These are phyloP conservation scores for Nemania sp. DNA, from an alignment of 2,329 filamentous ascomycete species.

Conservation along the genomic window DNA sequence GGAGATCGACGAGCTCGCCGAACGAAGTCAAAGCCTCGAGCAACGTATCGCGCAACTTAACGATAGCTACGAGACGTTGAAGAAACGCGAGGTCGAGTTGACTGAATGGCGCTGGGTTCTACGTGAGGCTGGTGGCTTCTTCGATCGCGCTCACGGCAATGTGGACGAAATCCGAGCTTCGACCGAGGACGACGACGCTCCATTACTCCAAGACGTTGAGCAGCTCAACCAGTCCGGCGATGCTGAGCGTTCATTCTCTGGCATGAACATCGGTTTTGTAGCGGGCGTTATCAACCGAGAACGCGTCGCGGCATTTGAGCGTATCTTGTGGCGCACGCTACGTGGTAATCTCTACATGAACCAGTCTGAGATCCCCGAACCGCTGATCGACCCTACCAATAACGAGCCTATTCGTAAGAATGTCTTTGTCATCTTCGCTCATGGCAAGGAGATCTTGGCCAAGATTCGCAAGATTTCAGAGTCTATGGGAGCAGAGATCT, in stretches of 20 bases:
- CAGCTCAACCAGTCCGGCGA: slow-evolving; percentile 77
- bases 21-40: slow-evolving; percentile 92
- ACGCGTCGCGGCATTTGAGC: slow-evolving; percentile 93
- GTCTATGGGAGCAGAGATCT: slow-evolving; percentile 93
- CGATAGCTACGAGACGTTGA: slow-evolving; percentile 97
- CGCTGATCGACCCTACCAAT: slow-evolving; percentile 89
- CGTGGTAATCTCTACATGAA: slow-evolving; percentile 99
- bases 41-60: slow-evolving; percentile 91
- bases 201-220: slow-evolving; percentile 91
- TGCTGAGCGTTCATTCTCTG: slow-evolving; percentile 87
- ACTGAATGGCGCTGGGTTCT: slow-evolving; percentile 99
- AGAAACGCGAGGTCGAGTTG: slow-evolving; percentile 96
- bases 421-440: slow-evolving; percentile 98
- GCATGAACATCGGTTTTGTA: slow-evolving; percentile 99
- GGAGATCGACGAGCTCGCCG: slow-evolving; percentile 95
- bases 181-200: slow-evolving; percentile 90
- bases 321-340: slow-evolving; percentile 96
- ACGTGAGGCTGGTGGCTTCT: slow-evolving; percentile 95
- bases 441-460: slow-evolving; percentile 96
- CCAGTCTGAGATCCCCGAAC: slow-evolving; percentile 96
- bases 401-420: slow-evolving; percentile 97
- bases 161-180: slow-evolving; percentile 96
- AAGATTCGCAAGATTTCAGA: slow-evolving; percentile 99
- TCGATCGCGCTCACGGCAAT: slow-evolving; percentile 94
- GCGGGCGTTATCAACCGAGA: slow-evolving; percentile 95